Evolutionary conservation across 1,284 basidiomycete genomes (phyloP).

Genomic region (Cutaneotrichosporon sp.): DNA sequence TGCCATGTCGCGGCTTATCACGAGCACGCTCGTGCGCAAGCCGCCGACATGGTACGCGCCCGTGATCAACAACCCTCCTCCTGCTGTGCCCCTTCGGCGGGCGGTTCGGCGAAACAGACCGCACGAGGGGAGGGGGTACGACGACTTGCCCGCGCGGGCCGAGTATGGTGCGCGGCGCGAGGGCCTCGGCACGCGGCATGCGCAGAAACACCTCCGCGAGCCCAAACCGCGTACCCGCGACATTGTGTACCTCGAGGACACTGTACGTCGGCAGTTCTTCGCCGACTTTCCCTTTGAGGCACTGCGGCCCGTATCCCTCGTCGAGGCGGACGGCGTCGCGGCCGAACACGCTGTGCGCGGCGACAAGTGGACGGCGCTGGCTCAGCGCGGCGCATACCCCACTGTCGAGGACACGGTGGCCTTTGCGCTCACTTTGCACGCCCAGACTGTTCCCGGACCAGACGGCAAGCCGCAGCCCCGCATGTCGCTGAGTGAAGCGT

Average conservation of each 20-base stretch:
- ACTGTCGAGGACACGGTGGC: constrained; percentile 78
- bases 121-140: constrained; percentile 23
- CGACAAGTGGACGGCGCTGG: constrained; percentile 63
- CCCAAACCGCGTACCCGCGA: constrained; percentile 57
- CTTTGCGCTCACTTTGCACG: constrained; percentile 72
- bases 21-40: constrained; percentile 60
- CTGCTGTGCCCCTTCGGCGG: constrained; percentile 71
- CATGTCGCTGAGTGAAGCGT: constrained; percentile 71
- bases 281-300: constrained; percentile 94
- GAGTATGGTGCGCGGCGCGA: constrained; percentile 1
- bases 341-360: constrained; percentile 58
- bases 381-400: constrained; percentile 76
- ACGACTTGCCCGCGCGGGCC: constrained; percentile 17
- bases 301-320: constrained; percentile 70
- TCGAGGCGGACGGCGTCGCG: constrained; percentile 57
- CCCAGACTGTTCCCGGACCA: too few species aligned
- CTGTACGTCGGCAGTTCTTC: constrained; percentile 85
- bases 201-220: constrained; percentile 48
- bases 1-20: constrained; percentile 75
- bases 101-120: constrained; percentile 54
- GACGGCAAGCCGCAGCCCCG: constrained; percentile 50
- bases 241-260: constrained; percentile 79
- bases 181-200: not conserved
- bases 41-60: constrained; percentile 83
- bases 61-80: constrained; percentile 79